Evolutionary conservation across 305 asterid species (phyloP).

Genomic region (Vinca major): DNA sequence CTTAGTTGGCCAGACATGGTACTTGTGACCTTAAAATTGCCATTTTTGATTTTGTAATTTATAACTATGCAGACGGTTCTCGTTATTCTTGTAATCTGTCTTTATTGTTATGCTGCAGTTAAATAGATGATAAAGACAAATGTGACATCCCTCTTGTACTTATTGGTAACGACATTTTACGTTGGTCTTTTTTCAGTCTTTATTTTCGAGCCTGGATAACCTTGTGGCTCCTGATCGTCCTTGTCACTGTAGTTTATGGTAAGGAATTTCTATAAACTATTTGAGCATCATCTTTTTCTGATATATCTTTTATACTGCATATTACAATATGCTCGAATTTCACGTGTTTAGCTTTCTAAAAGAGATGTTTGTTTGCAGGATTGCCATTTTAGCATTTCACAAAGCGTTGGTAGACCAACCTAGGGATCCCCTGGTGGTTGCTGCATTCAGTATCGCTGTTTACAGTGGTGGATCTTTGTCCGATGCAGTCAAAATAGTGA

Average conservation of each 20-base stretch:
- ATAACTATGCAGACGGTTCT: background rate
- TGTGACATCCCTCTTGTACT: background rate
- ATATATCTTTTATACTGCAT: background rate
- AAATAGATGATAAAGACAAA: background rate
- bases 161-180: background rate
- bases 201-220: slow-evolving; percentile 23
- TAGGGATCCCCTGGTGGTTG: slow-evolving; percentile 25
- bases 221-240: slow-evolving; percentile 24
- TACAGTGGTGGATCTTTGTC: slow-evolving; percentile 19
- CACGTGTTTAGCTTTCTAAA: background rate
- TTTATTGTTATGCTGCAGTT: background rate
- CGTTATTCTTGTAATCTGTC: background rate
- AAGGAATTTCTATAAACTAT: slow-evolving; percentile 1
- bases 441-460: slow-evolving; percentile 24
- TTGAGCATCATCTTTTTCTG: background rate
- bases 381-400: slow-evolving; percentile 26
- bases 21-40: background rate
- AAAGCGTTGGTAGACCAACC: slow-evolving; percentile 25
- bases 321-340: background rate
- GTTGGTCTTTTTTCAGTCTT: slow-evolving; percentile 13
- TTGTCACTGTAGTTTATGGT: slow-evolving; percentile 24
- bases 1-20: background rate
- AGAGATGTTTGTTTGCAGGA: slow-evolving; percentile 12
- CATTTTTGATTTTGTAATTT: background rate
- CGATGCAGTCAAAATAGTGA: slow-evolving; percentile 19